Base-by-base conservation (phyloP, 225 moss, liverwort and hornwort species). In the Thuidium tamariscinum region DNA sequence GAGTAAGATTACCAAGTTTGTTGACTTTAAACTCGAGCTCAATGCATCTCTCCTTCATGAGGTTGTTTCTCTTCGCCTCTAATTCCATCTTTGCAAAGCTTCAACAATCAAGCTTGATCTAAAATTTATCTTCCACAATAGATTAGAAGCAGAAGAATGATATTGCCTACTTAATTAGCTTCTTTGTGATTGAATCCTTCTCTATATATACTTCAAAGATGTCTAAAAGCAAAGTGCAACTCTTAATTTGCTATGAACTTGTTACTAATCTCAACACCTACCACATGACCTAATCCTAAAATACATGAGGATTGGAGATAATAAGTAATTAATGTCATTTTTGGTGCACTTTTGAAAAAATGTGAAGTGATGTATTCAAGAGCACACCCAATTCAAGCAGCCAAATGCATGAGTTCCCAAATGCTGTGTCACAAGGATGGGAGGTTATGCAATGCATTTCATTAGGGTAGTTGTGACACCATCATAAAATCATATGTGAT, bases 11-110 rank as follows among this genome's bases (percentile, higher is more conserved):
- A 93, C 93, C 91, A n/a, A 93, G 91, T 82, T 90, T 87, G 69
- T 86, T 93, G 90, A 93, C 89, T 81, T 90, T 86, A 87, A 90
- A 93, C 78, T 93, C 93, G 74, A 93, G 83, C 83, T 89, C 90
- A 57, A 91, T 73, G 44, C 69, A 56, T 77, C 84, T 84, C 76
- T 93, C 89, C 86, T 90, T 93, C 16, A 93, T 11, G 77, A 86
- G 77, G 67, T 91, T 89, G 67, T 89, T 89, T 49, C 85, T 78
- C 73, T 87, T 91, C 5, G 78, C 73, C 3, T 89, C 89, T 9
- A 87, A 87, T 61, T 82, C 85, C 91, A 91, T 91, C 87, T 70
- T 89, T 84, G 65, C 59, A 83, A 60, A 82, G 65, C 67, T 80
- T 87, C 80, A 67, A 80, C 46, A 63, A 77, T 18, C 46, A 72